Conservation (phyloP, 1,139 yeast genomes). For the Yamadazyma blattariae region DNA sequence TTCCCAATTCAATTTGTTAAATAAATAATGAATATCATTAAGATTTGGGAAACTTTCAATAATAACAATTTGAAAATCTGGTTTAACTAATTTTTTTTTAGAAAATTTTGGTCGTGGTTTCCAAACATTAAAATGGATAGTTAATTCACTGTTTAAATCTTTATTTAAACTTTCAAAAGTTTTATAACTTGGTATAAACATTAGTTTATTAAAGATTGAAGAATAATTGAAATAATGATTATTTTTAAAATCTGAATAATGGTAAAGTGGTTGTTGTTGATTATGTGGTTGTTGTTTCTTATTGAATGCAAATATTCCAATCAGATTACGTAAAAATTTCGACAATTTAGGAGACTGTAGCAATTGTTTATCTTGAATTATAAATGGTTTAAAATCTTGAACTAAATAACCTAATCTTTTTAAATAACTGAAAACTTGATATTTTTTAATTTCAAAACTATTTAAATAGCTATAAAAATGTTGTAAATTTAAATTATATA, state of each 20-base stretch:
- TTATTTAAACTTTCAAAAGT: conserved; percentile 17
- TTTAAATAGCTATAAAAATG: conserved; percentile 52
- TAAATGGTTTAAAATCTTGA: conserved; percentile 24
- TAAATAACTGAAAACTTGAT: conserved; percentile 71
- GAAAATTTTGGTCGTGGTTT: conserved; percentile 73
- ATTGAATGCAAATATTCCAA: not conserved
- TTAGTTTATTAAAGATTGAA: conserved; percentile 37
- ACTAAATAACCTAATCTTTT: conserved; percentile 81
- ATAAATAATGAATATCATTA: conserved; percentile 29
- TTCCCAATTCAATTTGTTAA: conserved; percentile 15
- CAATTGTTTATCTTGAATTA: conserved; percentile 1
- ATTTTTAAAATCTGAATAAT: conserved; percentile 13
- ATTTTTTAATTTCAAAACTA: conserved; percentile 41
- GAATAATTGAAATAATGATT: conserved; percentile 36
- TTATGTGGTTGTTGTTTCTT: too few relatives aligned
- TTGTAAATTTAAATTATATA: conserved; percentile 57
- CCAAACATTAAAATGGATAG: conserved; percentile 68
- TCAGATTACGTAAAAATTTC: not conserved
- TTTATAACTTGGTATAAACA: conserved; percentile 27
- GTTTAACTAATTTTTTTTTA: conserved; percentile 57
- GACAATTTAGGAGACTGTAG: too few relatives aligned
- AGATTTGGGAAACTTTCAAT: conserved; percentile 54
- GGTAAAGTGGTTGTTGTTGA: not conserved
- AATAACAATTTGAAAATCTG: conserved; percentile 74
- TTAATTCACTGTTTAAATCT: conserved; percentile 7